phyloP scores from a whole-genome alignment of 1,284 basidiomycete genomes.

The Mycosarcoma mackinlayi region DNA sequence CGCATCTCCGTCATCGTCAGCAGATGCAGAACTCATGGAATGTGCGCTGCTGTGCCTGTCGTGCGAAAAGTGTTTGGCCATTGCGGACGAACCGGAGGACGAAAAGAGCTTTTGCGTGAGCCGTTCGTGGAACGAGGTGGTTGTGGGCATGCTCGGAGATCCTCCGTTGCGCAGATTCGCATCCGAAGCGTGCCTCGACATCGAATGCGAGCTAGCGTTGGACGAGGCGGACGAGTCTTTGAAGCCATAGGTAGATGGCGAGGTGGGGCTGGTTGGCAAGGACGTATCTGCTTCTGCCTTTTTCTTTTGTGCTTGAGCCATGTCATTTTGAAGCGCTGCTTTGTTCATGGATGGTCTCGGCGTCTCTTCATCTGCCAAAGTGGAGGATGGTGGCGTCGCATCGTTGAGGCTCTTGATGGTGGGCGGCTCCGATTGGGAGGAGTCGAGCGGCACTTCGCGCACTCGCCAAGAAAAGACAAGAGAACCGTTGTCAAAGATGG shows the following conservation, averaged over 20 bases:
- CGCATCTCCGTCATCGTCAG: conserved; percentile 16
- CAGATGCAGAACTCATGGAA: conserved; percentile 30
- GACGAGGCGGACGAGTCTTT: conserved; percentile 36
- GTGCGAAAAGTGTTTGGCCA: conserved; percentile 39
- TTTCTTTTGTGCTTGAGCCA: conserved; percentile 24
- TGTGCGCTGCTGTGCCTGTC: conserved; percentile 41
- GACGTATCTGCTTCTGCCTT: conserved; percentile 14
- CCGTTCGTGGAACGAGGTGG: conserved; percentile 40
- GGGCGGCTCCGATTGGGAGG: conserved; percentile 44
- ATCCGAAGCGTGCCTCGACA: conserved; percentile 34
- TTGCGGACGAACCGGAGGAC: conserved; percentile 20
- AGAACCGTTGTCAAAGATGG: conserved; percentile 65
- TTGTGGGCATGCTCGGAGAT: conserved; percentile 2
- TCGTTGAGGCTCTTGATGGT: conserved; percentile 48
- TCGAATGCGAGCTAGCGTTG: conserved; percentile 12
- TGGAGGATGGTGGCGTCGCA: conserved; percentile 11
- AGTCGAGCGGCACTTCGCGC: conserved; percentile 62
- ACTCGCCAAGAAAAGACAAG: conserved; percentile 65
- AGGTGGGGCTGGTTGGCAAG: conserved; percentile 20
- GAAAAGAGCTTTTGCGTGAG: conserved; percentile 47
- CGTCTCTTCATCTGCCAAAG: conserved; percentile 30
- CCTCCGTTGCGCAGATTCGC: conserved; percentile 27
- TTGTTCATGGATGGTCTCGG: conserved; percentile 50
- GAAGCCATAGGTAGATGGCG: conserved; percentile 17
- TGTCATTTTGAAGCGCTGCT: conserved; percentile 28